A percentile compares a stretch with the other conserved stretches of the same genome.
phyloP scores from a whole-genome alignment of 805 yeast genomes.

The Maudiozyma saulgeensis region DNA sequence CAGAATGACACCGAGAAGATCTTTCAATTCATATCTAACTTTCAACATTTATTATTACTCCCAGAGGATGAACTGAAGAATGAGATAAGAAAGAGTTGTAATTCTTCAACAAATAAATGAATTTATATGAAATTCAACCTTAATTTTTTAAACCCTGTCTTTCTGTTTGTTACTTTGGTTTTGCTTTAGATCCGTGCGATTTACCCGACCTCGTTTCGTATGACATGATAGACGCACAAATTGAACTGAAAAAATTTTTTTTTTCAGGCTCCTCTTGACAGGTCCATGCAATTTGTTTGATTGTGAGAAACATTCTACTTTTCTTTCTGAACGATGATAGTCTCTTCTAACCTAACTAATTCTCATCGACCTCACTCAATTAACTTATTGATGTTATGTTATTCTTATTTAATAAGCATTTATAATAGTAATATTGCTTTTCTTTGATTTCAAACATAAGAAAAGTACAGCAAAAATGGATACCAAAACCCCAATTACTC shows the following conservation, averaged over 20 bases:
- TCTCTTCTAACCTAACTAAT: too few relatives aligned
- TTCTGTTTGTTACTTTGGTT: too few relatives aligned
- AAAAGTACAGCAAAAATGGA: slow-evolving; percentile 25
- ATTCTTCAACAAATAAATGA: neutral
- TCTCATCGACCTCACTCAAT: too few relatives aligned
- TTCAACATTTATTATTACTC: slow-evolving; percentile 28
- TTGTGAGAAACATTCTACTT: neutral
- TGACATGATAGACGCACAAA: slow-evolving; percentile 5
- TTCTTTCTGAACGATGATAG: neutral
- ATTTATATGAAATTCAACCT: too few relatives aligned
- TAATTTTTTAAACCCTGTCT: too few relatives aligned
- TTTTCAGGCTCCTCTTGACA: neutral
- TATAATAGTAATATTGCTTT: neutral
- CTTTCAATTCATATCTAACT: slow-evolving; percentile 28
- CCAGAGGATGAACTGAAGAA: slow-evolving; percentile 27
- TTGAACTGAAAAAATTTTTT: neutral
- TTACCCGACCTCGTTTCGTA: slow-evolving; percentile 1
- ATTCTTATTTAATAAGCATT: neutral
- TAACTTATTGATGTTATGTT: too few relatives aligned
- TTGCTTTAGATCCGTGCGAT: neutral
- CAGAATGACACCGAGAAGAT: slow-evolving; percentile 32
- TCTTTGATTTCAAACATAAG: neutral
- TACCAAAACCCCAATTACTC: slow-evolving; percentile 84
- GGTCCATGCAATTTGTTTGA: neutral
- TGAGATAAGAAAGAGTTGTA: neutral